Evolutionary conservation across 768 basidiomycete genomes (phyloP).

Genomic region (Leccinellum luteum): DNA sequence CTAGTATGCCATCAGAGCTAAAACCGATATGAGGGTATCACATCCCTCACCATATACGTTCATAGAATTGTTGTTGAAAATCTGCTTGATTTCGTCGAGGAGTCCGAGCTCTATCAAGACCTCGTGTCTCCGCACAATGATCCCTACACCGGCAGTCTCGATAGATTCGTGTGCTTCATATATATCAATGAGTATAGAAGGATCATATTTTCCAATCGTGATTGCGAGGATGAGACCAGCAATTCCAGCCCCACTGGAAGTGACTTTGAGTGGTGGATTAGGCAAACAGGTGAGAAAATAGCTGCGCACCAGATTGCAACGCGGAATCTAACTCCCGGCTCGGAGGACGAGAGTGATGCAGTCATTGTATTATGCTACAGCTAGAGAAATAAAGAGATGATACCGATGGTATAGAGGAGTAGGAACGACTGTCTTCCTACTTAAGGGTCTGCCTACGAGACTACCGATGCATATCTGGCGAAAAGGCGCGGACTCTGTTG

Average conservation of each 20-base stretch:
- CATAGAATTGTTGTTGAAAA: constrained; percentile 14
- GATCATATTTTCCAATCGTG: constrained; percentile 33
- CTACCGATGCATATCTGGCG: too few relatives aligned
- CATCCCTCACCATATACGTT: constrained; percentile 11
- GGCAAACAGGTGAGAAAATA: neutral
- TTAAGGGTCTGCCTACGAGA: too few relatives aligned
- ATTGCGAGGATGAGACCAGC: constrained; percentile 43
- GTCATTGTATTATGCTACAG: neutral
- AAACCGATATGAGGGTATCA: neutral
- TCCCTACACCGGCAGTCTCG: constrained; percentile 39
- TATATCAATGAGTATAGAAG: constrained; percentile 35
- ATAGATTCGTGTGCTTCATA: constrained; percentile 46
- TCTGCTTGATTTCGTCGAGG: constrained; percentile 28
- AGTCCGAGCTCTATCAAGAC: constrained; percentile 44
- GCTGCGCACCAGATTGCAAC: constrained; percentile 23
- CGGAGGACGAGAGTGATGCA: neutral
- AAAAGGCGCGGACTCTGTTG: too few relatives aligned
- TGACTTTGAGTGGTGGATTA: neutral
- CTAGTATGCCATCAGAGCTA: neutral
- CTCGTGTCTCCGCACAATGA: constrained; percentile 44
- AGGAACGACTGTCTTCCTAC: too few relatives aligned
- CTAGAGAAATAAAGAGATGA: neutral
- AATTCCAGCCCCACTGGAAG: constrained; percentile 38
- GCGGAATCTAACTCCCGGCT: constrained; percentile 9
- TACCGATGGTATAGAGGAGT: too few relatives aligned